Percentiles rank a stretch among this genome's conserved stretches.
phyloP scores from a whole-genome alignment of 352 stramenopile species.

The Phytophthora hybrid region DNA sequence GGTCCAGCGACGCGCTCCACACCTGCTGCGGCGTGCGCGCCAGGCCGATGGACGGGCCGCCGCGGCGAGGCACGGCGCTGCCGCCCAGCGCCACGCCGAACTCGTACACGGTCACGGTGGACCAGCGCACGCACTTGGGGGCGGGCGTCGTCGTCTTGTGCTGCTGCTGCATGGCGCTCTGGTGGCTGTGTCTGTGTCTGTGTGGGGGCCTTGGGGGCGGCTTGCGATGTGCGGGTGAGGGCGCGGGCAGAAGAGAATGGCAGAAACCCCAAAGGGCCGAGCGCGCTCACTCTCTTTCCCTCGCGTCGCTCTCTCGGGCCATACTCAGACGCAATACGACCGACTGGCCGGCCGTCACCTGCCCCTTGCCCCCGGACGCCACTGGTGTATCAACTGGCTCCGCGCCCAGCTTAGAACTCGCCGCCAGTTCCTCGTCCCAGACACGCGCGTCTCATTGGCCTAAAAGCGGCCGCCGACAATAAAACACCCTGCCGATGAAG shows the following conservation, averaged over 20 bases:
- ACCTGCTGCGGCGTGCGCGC: constrained; percentile 49
- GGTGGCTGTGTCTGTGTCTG: too few relatives aligned
- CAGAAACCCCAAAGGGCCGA: too few relatives aligned
- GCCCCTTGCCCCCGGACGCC: too few relatives aligned
- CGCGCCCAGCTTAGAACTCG: too few relatives aligned
- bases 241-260: too few relatives aligned
- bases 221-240: too few relatives aligned
- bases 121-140: constrained; percentile 63
- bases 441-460: not conserved
- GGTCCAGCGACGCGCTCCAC: constrained; percentile 59
- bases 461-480: constrained; percentile 7
- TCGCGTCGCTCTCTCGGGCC: not conserved
- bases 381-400: too few relatives aligned
- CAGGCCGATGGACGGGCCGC: constrained; percentile 60
- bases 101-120: constrained; percentile 72
- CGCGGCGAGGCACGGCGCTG: constrained; percentile 57
- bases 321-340: constrained; percentile 15
- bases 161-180: not conserved
- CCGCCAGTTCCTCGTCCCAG: too few relatives aligned
- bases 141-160: not conserved
- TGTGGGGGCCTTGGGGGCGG: too few relatives aligned
- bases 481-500: constrained; percentile 32
- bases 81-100: constrained; percentile 64
- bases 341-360: too few relatives aligned
- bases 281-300: too few relatives aligned